These are phyloP conservation scores for Cyclotella choctawhatcheeana DNA, from an alignment of 108 stramenopile genomes.

Conservation along the genomic window DNA sequence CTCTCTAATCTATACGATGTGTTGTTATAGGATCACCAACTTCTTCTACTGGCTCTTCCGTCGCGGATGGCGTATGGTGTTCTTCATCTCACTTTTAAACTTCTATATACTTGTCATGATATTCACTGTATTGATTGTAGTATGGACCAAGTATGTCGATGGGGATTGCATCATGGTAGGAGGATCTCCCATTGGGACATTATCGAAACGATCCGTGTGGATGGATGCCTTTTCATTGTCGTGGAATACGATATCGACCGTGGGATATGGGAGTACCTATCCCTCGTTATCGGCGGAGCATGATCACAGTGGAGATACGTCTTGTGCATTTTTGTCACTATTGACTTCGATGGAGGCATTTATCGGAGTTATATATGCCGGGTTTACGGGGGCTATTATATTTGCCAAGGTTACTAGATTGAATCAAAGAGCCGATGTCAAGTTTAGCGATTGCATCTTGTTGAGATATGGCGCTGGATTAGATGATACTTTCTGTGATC, in stretches of 20 bases:
- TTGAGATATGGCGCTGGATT: slow-evolving; percentile 68
- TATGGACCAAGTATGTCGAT: slow-evolving; percentile 34
- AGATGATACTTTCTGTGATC: background rate
- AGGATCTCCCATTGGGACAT: slow-evolving; percentile 3
- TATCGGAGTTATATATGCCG: slow-evolving; percentile 69
- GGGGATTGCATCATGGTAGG: slow-evolving; percentile 34
- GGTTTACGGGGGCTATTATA: slow-evolving; percentile 71
- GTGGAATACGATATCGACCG: slow-evolving; percentile 63
- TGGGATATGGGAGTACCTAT: slow-evolving; percentile 49
- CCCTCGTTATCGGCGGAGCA: slow-evolving; percentile 41
- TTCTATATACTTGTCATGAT: slow-evolving; percentile 33
- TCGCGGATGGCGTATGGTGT: slow-evolving; percentile 39
- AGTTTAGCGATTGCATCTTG: slow-evolving; percentile 63
- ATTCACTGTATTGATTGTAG: slow-evolving; percentile 28
- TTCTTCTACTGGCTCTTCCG: slow-evolving; percentile 50
- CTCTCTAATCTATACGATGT: too few species aligned
- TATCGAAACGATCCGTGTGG: slow-evolving; percentile 24
- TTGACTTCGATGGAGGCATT: slow-evolving; percentile 68
- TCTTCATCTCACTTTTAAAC: slow-evolving; percentile 12
- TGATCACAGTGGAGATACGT: slow-evolving; percentile 25
- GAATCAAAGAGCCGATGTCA: slow-evolving; percentile 60
- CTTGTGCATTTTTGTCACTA: slow-evolving; percentile 58
- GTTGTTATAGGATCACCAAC: too few species aligned
- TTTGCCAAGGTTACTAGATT: slow-evolving; percentile 77
- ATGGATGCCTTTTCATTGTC: slow-evolving; percentile 53